Evolutionary conservation across 2,329 filamentous ascomycete species (phyloP).

Genomic region (Colletotrichum costaricense): DNA sequence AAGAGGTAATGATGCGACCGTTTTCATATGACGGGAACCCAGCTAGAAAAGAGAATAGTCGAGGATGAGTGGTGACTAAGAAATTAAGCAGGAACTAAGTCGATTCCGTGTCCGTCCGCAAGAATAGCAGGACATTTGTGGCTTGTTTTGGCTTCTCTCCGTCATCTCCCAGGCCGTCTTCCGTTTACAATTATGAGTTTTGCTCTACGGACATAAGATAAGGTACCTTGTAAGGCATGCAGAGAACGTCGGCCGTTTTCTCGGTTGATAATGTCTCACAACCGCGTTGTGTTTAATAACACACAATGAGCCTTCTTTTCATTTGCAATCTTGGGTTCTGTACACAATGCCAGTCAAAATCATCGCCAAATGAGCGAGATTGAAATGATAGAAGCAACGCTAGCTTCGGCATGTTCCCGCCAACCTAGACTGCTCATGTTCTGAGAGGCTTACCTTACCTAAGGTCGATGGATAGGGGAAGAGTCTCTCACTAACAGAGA

Average conservation of each 20-base stretch:
- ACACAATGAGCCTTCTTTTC: neutral
- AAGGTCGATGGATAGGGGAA: neutral
- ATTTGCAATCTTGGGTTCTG: neutral
- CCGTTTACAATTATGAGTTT: neutral
- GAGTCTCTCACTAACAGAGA: slow-evolving; percentile 15
- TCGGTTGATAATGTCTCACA: neutral
- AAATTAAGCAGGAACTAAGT: neutral
- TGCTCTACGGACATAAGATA: neutral
- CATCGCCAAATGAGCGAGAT: neutral
- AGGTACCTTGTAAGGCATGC: no score
- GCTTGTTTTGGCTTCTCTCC: slow-evolving; percentile 19
- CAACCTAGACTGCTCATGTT: neutral
- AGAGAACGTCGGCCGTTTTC: neutral
- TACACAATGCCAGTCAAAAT: neutral
- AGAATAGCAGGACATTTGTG: slow-evolving; percentile 18
- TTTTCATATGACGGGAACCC: slow-evolving; percentile 3
- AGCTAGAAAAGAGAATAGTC: slow-evolving; percentile 15
- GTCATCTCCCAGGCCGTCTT: neutral
- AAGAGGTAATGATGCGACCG: neutral
- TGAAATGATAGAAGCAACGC: neutral
- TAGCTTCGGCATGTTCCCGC: neutral
- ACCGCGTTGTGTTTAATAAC: neutral
- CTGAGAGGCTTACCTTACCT: no score
- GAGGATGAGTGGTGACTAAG: neutral
- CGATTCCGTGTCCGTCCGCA: neutral